Base-by-base conservation (phyloP, 2,329 filamentous ascomycete species). In the Westerdykella sp. region DNA sequence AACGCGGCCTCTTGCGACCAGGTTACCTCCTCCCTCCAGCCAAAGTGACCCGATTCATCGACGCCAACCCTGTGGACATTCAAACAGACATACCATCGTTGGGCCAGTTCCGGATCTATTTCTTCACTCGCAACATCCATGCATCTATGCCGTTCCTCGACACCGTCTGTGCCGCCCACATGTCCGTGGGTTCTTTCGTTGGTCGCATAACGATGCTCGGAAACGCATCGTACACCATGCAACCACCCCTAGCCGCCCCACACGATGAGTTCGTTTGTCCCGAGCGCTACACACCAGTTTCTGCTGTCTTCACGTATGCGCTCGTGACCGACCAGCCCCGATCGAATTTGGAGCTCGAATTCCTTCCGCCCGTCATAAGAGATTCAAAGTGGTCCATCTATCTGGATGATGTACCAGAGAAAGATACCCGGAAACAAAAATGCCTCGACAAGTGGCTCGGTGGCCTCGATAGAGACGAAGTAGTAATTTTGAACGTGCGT, bases 31-130 rank as follows among this genome's bases (percentile, higher is more conserved):
- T 85, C 21, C 76, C 81, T 3, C 85, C 85, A 2, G 81, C 81
- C 34, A 84, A 80, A 64, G 84, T 83, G 14, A 85, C 83, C 0
- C 77, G 85, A 22, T 88, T 84, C 59, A 77, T 88, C 40, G 85
- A 90, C 64, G 81, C 84, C 3, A 90, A 89, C 55, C 85, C 85
- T 0, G 79, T 90, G 34, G 82, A 89, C 53, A 70, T 89, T 22
- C 84, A 90, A 60, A 78, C 87, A 5, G 85, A 89, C 56, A 85
- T 89, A 36, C 85, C 85, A 1, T 78, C 87, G 65, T 71, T 89
- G 5, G 82, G 85, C 21, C 85, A 90, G 57, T 90, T 89, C 70
- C 77, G 83, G 39, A 77, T 88, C 37, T 88, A 85, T 62, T 75
- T 89, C 47, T 76, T 90, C 47, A 77, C 80, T 47, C 79, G 78